Percentiles rank a stretch among this genome's conserved stretches.
Evolutionary conservation across 2,329 filamentous ascomycete species (phyloP).

Genomic region (Verticillium dahliae): DNA sequence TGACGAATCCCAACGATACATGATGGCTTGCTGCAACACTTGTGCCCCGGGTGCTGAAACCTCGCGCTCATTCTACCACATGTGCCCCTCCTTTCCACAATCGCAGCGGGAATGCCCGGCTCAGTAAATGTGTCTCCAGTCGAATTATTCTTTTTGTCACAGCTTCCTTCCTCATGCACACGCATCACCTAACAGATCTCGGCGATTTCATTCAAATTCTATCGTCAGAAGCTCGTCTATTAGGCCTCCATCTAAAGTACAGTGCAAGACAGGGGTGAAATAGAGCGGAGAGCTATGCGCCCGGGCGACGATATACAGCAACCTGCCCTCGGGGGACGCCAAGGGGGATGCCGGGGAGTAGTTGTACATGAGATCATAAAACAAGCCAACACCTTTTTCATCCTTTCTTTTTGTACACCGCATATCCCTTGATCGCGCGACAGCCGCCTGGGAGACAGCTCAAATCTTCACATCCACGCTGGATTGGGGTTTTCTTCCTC

Average conservation of each 20-base stretch:
- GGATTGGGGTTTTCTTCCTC: background rate
- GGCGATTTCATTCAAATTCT: background rate
- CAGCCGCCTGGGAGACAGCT: background rate
- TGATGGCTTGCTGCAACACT: background rate
- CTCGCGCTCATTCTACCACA: background rate
- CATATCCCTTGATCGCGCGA: background rate
- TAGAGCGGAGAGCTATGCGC: conserved; percentile 33
- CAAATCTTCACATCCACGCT: background rate
- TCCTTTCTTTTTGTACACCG: conserved; percentile 7
- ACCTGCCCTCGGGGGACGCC: conserved; percentile 6
- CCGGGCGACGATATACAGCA: conserved; percentile 27
- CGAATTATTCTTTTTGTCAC: no score
- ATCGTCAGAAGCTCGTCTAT: conserved; percentile 4
- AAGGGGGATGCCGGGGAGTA: conserved; percentile 9
- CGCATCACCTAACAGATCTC: no score
- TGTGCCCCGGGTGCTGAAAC: background rate
- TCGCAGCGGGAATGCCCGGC: no score
- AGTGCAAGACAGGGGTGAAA: conserved; percentile 31
- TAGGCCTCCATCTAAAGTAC: conserved; percentile 25
- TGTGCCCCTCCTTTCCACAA: no score
- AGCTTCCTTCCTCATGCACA: no score
- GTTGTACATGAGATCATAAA: conserved; percentile 17
- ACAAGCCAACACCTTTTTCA: conserved; percentile 8
- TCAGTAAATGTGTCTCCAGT: no score
- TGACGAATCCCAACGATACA: background rate